Evolutionary conservation across 2,329 filamentous ascomycete genomes (phyloP).

Genomic region (Aspergillus alliaceus): DNA sequence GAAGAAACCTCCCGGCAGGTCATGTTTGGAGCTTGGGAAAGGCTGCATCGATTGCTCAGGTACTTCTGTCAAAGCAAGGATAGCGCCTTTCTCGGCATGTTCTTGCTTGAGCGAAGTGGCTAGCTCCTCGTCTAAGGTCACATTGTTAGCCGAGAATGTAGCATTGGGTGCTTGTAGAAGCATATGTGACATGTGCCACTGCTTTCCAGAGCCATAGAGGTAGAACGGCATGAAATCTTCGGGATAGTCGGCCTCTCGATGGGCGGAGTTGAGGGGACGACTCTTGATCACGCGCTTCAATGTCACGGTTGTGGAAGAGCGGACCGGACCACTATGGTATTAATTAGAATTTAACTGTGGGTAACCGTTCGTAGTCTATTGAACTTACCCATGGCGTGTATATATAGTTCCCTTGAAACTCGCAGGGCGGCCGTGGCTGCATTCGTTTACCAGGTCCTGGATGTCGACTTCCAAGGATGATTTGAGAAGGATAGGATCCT

Average conservation of each 20-base stretch:
- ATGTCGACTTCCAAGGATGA: background rate
- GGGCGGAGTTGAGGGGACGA: slow-evolving; percentile 38
- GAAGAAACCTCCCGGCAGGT: slow-evolving; percentile 29
- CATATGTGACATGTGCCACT: slow-evolving; percentile 46
- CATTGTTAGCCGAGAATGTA: slow-evolving; percentile 29
- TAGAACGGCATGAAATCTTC: slow-evolving; percentile 45
- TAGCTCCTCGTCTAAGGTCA: background rate
- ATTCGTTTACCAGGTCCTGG: background rate
- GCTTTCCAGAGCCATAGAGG: slow-evolving; percentile 39
- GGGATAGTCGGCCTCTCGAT: slow-evolving; percentile 39
- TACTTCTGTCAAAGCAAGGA: slow-evolving; percentile 34
- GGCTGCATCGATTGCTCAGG: slow-evolving; percentile 43
- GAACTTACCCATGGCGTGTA: background rate
- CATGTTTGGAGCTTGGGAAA: slow-evolving; percentile 26
- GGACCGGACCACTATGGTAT: background rate
- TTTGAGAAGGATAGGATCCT: background rate
- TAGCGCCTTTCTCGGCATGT: slow-evolving; percentile 13
- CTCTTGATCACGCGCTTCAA: slow-evolving; percentile 22
- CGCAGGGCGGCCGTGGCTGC: background rate
- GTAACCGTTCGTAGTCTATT: background rate
- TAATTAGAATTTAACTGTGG: background rate
- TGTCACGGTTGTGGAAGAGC: slow-evolving; percentile 18
- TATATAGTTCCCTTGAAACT: background rate
- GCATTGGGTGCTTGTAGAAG: slow-evolving; percentile 45
- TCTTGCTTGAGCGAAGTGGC: background rate